Percentiles rank a stretch among this genome's conserved stretches.
These are phyloP conservation scores for Didymella sp. DNA, from an alignment of 2,329 filamentous ascomycete species.

Conservation along the genomic window DNA sequence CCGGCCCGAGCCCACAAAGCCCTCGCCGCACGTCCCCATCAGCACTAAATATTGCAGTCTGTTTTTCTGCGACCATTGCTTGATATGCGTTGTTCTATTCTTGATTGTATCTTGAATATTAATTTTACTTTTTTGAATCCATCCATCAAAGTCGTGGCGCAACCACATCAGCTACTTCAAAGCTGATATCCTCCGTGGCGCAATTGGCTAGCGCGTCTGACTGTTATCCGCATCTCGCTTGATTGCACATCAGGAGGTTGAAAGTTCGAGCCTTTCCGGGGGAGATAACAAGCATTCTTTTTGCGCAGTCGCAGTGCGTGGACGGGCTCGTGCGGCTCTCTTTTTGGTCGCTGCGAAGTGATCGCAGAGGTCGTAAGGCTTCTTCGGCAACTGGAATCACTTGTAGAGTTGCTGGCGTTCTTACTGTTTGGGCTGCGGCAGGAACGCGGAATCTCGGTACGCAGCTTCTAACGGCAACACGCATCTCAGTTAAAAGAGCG, in stretches of 20 bases:
- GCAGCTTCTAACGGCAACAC: background rate
- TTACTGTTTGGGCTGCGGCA: background rate
- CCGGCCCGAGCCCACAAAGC: background rate
- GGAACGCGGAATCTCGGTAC: background rate
- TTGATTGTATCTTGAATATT: no score
- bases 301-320: background rate
- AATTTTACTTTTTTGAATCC: no score
- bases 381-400: background rate
- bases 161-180: background rate
- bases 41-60: no score
- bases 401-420: background rate
- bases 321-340: background rate
- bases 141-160: conserved; percentile 6
- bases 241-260: conserved; percentile 23
- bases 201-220: conserved; percentile 65
- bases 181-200: conserved; percentile 43
- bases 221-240: conserved; percentile 54
- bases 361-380: background rate
- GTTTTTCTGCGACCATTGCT: no score
- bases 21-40: background rate
- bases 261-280: conserved; percentile 25
- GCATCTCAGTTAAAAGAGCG: no score
- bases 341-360: background rate
- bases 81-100: no score
- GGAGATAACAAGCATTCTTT: conserved; percentile 16